phyloP scores from a whole-genome alignment of 495 filamentous ascomycete genomes.

The Xylaria longipes region DNA sequence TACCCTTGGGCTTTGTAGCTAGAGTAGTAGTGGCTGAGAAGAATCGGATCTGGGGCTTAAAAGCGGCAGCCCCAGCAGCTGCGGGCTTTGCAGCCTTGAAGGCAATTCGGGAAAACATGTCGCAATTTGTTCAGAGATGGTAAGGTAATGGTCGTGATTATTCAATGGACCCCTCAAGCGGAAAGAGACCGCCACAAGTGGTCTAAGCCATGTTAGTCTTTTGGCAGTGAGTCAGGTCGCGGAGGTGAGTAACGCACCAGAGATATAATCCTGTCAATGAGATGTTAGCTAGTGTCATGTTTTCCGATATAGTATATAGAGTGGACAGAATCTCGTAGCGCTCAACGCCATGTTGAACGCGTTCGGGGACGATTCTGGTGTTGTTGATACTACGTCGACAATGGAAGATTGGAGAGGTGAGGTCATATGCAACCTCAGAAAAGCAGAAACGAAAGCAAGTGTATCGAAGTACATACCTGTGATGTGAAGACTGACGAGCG shows the following conservation, averaged over 20 bases:
- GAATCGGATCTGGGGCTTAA: conserved; percentile 53
- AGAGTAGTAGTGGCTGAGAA: conserved; percentile 58
- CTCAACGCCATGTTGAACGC: background rate
- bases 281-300: conserved; percentile 42
- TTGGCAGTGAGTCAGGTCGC: conserved; percentile 52
- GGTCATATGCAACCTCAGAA: conserved; percentile 23
- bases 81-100: conserved; percentile 57
- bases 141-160: conserved; percentile 33
- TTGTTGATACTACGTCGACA: background rate
- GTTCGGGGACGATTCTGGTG: background rate
- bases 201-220: conserved; percentile 63
- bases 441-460: conserved; percentile 15
- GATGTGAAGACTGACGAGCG: conserved; percentile 93
- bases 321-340: conserved; percentile 13
- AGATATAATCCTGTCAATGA: conserved; percentile 83
- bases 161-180: conserved; percentile 46
- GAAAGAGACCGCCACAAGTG: conserved; percentile 94
- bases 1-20: conserved; percentile 54
- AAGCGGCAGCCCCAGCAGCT: conserved; percentile 46
- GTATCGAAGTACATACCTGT: conserved; percentile 70
- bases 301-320: background rate
- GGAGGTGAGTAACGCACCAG: conserved; percentile 65
- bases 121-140: conserved; percentile 35
- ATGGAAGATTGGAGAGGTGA: conserved; percentile 28
- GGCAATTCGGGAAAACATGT: conserved; percentile 75